phyloP scores from a whole-genome alignment of 2,329 filamentous ascomycete species.

The Aspergillus pseudoterreus region DNA sequence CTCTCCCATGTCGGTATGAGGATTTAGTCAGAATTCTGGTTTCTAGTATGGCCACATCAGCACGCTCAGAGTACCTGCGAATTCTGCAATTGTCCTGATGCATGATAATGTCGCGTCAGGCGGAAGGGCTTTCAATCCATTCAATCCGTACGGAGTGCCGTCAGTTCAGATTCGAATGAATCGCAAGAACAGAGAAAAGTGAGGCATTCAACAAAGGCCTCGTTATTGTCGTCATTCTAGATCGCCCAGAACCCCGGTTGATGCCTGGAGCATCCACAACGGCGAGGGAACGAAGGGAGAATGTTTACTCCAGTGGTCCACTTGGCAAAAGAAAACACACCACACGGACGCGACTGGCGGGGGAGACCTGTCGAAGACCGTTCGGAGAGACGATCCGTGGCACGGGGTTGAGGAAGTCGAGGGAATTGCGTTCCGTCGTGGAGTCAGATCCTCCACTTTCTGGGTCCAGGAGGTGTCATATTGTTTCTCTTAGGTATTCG shows the following conservation, averaged over 20 bases:
- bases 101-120: background rate
- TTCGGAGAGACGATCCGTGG: background rate
- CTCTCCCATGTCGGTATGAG: background rate
- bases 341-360: no score
- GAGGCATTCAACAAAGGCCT: background rate
- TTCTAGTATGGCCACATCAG: background rate
- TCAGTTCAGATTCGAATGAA: background rate
- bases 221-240: background rate
- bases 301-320: no score
- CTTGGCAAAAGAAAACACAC: no score
- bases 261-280: background rate
- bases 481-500: slow-evolving; percentile 3
- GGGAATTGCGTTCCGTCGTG: background rate
- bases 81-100: background rate
- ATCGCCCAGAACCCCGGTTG: background rate
- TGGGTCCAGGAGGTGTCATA: slow-evolving; percentile 3
- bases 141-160: background rate
- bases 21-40: background rate
- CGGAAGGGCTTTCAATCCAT: background rate
- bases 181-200: background rate
- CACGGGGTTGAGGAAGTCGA: background rate
- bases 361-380: background rate
- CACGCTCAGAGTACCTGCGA: background rate
- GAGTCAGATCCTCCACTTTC: background rate
- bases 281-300: no score